phyloP scores from a whole-genome alignment of 257 asterid species.

The Solanum tarijense region DNA sequence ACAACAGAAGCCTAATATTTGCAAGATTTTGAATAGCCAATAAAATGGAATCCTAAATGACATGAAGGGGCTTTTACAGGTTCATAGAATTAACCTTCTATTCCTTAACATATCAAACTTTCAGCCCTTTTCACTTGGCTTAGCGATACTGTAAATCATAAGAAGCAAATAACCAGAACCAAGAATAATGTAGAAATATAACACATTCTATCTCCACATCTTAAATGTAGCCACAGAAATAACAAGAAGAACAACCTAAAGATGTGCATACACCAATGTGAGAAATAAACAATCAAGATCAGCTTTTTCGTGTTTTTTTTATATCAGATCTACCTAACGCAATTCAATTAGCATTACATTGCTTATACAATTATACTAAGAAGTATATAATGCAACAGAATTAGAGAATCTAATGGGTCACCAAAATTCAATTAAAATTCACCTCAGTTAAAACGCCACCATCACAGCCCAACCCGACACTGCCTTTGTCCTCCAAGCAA shows the following conservation, averaged over 20 bases:
- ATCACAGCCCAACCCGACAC: conserved; percentile 71
- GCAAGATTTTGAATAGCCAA: not conserved
- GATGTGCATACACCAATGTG: not conserved
- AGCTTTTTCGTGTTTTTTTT: not conserved
- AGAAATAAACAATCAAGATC: not conserved
- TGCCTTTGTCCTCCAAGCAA: conserved; percentile 44
- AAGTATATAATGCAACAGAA: not conserved
- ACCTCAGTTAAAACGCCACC: not conserved
- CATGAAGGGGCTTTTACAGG: not conserved
- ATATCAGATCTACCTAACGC: not conserved
- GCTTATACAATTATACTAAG: not conserved
- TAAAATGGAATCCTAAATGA: not conserved
- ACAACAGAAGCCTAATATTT: not conserved
- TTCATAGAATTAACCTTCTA: not conserved
- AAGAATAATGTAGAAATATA: not conserved
- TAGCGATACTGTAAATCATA: not conserved
- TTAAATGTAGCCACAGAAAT: not conserved
- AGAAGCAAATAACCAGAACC: not conserved
- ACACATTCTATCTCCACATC: not conserved
- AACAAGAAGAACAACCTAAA: not conserved
- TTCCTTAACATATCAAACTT: not conserved
- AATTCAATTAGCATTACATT: not conserved
- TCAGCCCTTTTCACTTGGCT: not conserved
- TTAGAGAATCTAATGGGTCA: not conserved
- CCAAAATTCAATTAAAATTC: conserved; percentile 1